Base-by-base conservation (phyloP, 306 rosid genomes). In the Casuarina cunninghamiana region DNA sequence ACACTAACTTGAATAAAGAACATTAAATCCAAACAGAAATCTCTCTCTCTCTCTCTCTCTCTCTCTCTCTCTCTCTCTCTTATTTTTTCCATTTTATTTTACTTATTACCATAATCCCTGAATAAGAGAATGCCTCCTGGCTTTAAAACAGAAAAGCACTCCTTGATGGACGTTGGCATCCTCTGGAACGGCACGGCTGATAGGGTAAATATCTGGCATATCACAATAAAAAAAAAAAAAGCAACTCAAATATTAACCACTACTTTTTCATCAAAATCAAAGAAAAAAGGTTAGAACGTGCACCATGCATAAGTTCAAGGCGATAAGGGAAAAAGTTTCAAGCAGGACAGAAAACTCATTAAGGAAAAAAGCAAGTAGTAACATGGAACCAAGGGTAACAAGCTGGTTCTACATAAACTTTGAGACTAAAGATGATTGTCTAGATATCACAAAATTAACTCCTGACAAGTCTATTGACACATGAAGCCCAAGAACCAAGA, bases 111-210 rank as follows among this genome's bases (percentile, higher is more conserved):
- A 53, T 95, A 92, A 77, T 95, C 98, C 85, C 98, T 88, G 73
- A 92, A 95, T 39, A 95, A 85, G 66, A 92, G 92, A 84, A 86
- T 75, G 80, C 98, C 97, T 86, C 98, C 97, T 1, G 98, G 97
- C 82, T 91, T 89, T 63, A 95, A 77, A 76, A 92, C 88, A 80
- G 80, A 73, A 83, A 86, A 89, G 71, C 95, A 95, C 74, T 91
- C 97, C 80, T 84, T 86, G 80, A 95, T 75, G 35, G 92, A 87
- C 77, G 77, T 83, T 12, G 89, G 88, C 92, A 92, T 91, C 87
- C 87, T 91, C 74, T 86, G 87, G 48, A 82, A 85, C 0, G 97
- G 93, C 60, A 95, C 63, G 16, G 97, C 97, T 73, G 98, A 95
- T 63, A 95, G 85, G 58, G 97, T 92, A 78, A 95, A 95, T 86